A percentile compares a stretch with the other conserved stretches of the same genome.
phyloP scores from a whole-genome alignment of 345 rosid genomes.

The Nephelium lappaceum region DNA sequence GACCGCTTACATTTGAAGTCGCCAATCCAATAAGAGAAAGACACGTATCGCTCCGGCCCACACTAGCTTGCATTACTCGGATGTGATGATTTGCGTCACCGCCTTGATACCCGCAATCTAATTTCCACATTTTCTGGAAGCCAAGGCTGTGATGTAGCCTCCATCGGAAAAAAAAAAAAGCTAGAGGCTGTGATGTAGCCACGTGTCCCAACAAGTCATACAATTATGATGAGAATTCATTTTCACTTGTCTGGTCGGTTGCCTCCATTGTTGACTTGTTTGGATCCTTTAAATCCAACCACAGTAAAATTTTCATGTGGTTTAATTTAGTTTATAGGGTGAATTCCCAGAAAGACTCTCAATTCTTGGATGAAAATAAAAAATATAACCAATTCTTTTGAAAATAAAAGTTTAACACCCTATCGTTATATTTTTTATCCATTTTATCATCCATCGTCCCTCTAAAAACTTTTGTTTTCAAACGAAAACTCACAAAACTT shows the following conservation, averaged over 20 bases:
- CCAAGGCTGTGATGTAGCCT: not conserved
- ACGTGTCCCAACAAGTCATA: slow-evolving; percentile 1
- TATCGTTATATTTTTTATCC: too few relatives aligned
- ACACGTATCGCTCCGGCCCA: not conserved
- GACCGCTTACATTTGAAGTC: not conserved
- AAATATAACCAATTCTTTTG: too few relatives aligned
- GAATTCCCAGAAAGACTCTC: too few relatives aligned
- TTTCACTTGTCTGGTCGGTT: not conserved
- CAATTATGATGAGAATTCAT: not conserved
- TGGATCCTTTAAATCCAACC: not conserved
- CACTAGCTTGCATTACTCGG: too few relatives aligned
- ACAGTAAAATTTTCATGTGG: not conserved
- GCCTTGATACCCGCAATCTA: slow-evolving; percentile 2
- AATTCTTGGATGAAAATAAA: not conserved
- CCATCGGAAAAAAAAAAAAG: too few relatives aligned
- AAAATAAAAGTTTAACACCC: too few relatives aligned
- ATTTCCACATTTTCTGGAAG: not conserved
- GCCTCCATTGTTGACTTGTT: slow-evolving; percentile 11
- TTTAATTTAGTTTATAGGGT: not conserved
- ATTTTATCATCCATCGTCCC: too few relatives aligned
- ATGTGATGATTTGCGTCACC: not conserved
- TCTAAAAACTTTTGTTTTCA: too few relatives aligned
- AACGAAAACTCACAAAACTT: too few relatives aligned
- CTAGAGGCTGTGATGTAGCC: slow-evolving; percentile 5
- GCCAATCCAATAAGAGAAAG: not conserved